Base-by-base conservation (phyloP, 306 rosid genomes). In the Pyrus pyrifolia region DNA sequence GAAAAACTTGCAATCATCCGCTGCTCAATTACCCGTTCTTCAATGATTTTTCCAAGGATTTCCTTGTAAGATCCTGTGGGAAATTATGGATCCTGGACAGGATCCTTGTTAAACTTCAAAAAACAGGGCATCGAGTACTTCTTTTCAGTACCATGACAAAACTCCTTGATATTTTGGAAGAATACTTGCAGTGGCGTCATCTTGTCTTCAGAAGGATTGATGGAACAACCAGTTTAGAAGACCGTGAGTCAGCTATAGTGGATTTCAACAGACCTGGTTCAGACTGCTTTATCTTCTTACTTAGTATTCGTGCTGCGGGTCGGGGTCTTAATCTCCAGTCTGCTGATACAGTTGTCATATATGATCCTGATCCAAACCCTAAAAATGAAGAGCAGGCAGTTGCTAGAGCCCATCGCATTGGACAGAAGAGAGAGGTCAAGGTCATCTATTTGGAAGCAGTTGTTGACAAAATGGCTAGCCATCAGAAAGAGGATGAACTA, bases 341-440 rank as follows among this genome's bases (percentile, higher is more conserved):
- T 74, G 98, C 98, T 68, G 98, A 95, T 88, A 95, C 98, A 11
- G 98, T 95, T 74, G 82, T 95, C 83, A 95, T 95, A 70, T 92
- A 94, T 67, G 98, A 95, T 86, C 98, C 98, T 76, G 98, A 95
- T 79, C 98, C 98, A 30, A 95, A 95, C 75, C 98, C 98, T 14
- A 95, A 95, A 86, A 95, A 95, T 79, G 98, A 95, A 87, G 98
- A 95, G 79, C 98, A 92, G 85, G 98, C 98, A 72, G 98, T 95
- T 83, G 98, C 98, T 46, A 92, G 98, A 81, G 98, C 98, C 82
- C 97, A 95, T 76, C 98, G 98, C 44, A 95, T 95, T 83, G 98
- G 98, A 81, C 98, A 95, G 81, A 92, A 53, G 76, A 88, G 98
- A 81, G 98, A 95, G 84, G 98, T 95, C 83, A 92, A 80, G 85